Percentiles rank a stretch among this genome's conserved stretches.
Conservation (phyloP, 1,284 basidiomycete genomes). For the Sphagnurus paluster region DNA sequence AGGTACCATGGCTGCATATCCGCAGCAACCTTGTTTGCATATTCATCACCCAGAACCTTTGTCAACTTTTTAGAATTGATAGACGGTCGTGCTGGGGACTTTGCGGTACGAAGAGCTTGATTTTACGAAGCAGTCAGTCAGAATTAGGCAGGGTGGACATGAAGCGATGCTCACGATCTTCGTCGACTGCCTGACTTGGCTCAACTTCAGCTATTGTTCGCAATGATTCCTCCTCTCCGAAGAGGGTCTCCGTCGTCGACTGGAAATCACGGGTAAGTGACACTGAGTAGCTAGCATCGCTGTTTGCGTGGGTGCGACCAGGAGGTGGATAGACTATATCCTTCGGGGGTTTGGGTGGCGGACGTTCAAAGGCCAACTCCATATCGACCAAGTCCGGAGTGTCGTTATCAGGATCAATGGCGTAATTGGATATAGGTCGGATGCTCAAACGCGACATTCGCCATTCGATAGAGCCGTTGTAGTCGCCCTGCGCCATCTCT, state of each 20-base stretch:
- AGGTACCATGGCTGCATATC: constrained; percentile 84
- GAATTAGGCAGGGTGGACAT: not conserved
- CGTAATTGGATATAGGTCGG: constrained; percentile 27
- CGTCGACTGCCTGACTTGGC: constrained; percentile 31
- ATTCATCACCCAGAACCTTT: constrained; percentile 78
- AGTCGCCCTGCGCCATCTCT: constrained; percentile 64
- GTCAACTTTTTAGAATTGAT: constrained; percentile 61
- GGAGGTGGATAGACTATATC: constrained; percentile 3
- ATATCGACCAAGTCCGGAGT: constrained; percentile 65
- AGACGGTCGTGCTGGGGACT: constrained; percentile 29
- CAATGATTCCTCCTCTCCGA: constrained; percentile 12
- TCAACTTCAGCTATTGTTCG: constrained; percentile 21
- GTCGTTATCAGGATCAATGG: constrained; percentile 34
- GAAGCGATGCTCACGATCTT: constrained; percentile 34
- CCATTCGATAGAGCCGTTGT: constrained; percentile 72
- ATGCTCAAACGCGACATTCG: constrained; percentile 66
- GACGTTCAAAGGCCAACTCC: constrained; percentile 48
- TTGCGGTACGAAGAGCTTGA: constrained; percentile 13
- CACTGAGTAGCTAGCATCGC: constrained; percentile 9
- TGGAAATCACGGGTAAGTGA: constrained; percentile 6
- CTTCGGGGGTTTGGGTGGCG: constrained; percentile 15
- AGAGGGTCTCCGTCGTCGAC: constrained; percentile 11
- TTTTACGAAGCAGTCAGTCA: not conserved
- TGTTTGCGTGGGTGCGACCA: constrained; percentile 13
- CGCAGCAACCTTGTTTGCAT: constrained; percentile 48